These are phyloP conservation scores for Aureobasidium sp. DNA, from an alignment of 2,329 filamentous ascomycete genomes.

Conservation along the genomic window DNA sequence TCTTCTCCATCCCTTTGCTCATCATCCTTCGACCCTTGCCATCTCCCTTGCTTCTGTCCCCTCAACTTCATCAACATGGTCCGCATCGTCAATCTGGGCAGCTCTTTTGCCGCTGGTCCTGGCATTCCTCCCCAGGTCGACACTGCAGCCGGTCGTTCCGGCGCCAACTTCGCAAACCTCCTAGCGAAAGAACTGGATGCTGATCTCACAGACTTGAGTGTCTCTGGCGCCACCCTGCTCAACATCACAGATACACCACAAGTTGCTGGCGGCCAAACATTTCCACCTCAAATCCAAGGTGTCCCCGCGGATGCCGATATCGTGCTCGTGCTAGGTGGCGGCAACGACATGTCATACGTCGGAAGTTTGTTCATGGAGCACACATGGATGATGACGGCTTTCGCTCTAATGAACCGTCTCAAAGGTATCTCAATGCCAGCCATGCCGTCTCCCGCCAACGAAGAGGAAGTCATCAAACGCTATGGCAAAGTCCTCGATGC, in stretches of 20 bases:
- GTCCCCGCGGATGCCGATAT: constrained; percentile 28
- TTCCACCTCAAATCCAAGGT: constrained; percentile 29
- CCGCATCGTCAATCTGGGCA: constrained; percentile 7
- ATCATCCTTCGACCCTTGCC: not conserved
- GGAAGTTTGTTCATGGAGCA: constrained; percentile 27
- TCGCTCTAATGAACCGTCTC: not conserved
- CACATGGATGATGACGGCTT: not conserved
- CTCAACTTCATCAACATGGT: not conserved
- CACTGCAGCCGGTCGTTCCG: constrained; percentile 25
- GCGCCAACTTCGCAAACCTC: constrained; percentile 30
- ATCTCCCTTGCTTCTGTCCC: not conserved
- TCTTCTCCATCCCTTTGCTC: not conserved
- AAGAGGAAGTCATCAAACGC: not conserved
- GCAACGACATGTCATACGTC: constrained; percentile 33
- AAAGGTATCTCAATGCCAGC: not conserved
- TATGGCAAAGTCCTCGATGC: not conserved
- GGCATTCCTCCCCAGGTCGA: constrained; percentile 27
- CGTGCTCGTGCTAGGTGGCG: constrained; percentile 31
- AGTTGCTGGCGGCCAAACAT: constrained; percentile 17
- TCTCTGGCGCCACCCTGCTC: constrained; percentile 32
- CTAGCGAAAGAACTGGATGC: constrained; percentile 25
- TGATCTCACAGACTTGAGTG: constrained; percentile 19
- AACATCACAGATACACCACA: constrained; percentile 31
- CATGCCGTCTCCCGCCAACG: not conserved
- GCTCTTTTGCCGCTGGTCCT: constrained; percentile 24